Evolutionary conservation across 495 filamentous ascomycete species (phyloP), one percentile per base, ranked within the genome.

Genomic region (Xylaria telfairii): DNA sequence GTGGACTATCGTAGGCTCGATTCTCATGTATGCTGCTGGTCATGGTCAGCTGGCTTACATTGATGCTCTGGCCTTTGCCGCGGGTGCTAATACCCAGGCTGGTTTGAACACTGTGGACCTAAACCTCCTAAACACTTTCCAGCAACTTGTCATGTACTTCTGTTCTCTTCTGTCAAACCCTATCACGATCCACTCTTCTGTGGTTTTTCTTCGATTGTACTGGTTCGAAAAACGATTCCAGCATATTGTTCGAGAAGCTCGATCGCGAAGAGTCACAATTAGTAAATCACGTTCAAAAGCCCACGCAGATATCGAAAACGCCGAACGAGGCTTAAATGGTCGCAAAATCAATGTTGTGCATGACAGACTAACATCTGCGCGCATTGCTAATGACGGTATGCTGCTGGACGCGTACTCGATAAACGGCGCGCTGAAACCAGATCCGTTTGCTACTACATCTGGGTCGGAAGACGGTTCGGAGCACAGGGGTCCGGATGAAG

Each of bases 151-250:
- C 39, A 75, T 95, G n/a, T 94, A 91, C 67, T 74, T 92, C 41
- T 80, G 92, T 26, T 81, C 91, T 1, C 89, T 93, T 85, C 72
- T 95, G 28, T 88, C 91, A 41, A 99, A 94, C 54, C 96, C 96
- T 3, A 97, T 99, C 70, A 92, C 92, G 67, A 95, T 99, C 80
- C 89, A 97, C 77, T 86, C 91, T 8, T 90, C 88, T 39, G 92
- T 98, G 37, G 95, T 98, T 0, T 96, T 96, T 74, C 83, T 98
- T 26, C 92, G 96, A 3, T 83, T 98, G 5, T 97, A 97, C 81
- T 98, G 95, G 95, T 99, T 99, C 75, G 95, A 98, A 81, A 97
- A 95, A 77, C 88, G 94, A 3, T 97, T 99, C 74, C 89, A 94
- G 78, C 75, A 81, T 42, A 85, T 98, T 59, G 94, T 90, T 37